Evolutionary conservation across 1,139 yeast species (phyloP).

Genomic region (Lodderomyces oxycetoniae): DNA sequence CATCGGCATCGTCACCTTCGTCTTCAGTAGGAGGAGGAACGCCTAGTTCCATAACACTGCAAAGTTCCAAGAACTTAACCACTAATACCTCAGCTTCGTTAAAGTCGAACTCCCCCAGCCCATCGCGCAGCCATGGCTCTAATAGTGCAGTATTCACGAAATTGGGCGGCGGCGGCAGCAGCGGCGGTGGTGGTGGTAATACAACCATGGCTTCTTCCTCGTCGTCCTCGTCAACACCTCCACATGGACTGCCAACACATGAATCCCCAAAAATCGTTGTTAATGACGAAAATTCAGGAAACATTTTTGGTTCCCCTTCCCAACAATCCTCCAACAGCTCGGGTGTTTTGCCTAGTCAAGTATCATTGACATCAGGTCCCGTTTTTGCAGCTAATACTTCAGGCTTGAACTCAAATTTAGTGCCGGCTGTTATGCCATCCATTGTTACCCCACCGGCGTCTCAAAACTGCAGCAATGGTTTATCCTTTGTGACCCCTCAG

Average conservation of each 20-base stretch:
- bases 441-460: slow-evolving; percentile 7
- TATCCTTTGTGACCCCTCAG: slow-evolving; percentile 3
- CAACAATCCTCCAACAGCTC: slow-evolving; percentile 9
- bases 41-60: slow-evolving; percentile 14
- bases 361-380: slow-evolving; percentile 3
- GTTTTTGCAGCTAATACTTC: slow-evolving; percentile 13
- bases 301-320: slow-evolving; percentile 11
- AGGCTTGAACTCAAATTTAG: slow-evolving; percentile 9
- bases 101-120: slow-evolving; percentile 29
- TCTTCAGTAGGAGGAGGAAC: slow-evolving; percentile 7
- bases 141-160: slow-evolving; percentile 29
- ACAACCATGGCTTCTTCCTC: slow-evolving; percentile 14
- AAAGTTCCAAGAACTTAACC: slow-evolving; percentile 26
- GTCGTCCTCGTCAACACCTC: too few relatives aligned
- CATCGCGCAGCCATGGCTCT: slow-evolving; percentile 24
- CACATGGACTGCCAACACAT: slow-evolving; percentile 16
- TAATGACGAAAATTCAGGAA: slow-evolving; percentile 14
- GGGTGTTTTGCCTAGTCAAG: slow-evolving; percentile 4
- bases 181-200: slow-evolving; percentile 13
- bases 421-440: slow-evolving; percentile 10
- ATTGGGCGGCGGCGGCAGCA: slow-evolving; percentile 18
- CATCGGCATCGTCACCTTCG: slow-evolving; percentile 3
- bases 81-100: slow-evolving; percentile 19
- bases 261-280: slow-evolving; percentile 30
- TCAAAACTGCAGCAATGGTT: slow-evolving; percentile 4